Evolutionary conservation across 306 rosid species (phyloP).

Genomic region (Oxytropis ochrocephala): DNA sequence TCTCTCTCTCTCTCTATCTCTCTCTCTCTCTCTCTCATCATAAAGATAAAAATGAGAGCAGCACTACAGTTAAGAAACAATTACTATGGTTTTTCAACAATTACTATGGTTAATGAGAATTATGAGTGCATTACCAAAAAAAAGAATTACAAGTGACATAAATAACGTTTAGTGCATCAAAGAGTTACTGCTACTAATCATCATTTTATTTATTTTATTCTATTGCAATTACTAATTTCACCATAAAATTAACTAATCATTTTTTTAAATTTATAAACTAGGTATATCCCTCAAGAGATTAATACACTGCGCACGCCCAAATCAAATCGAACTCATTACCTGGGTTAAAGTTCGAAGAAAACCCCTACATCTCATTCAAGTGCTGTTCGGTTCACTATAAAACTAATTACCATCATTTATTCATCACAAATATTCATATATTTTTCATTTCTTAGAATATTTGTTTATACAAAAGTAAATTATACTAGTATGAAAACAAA

Average conservation of each 20-base stretch:
- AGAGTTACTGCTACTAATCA: not conserved
- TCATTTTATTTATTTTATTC: not conserved
- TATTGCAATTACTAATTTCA: no score
- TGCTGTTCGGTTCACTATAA: no score
- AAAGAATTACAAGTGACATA: not conserved
- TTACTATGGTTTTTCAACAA: not conserved
- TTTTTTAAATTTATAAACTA: no score
- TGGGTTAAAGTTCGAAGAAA: no score
- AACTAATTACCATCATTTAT: no score
- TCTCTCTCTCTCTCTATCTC: not conserved
- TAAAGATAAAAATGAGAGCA: not conserved
- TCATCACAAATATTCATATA: not conserved
- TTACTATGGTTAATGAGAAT: not conserved
- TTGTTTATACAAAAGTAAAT: not conserved
- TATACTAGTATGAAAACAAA: not conserved
- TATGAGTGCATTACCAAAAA: no score
- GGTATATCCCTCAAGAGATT: no score
- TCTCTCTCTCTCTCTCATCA: no score
- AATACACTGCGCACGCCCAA: no score
- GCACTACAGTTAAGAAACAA: not conserved
- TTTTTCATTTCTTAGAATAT: not conserved
- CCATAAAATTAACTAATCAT: no score
- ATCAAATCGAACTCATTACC: no score
- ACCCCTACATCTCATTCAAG: no score
- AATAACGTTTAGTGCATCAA: not conserved